Conservation (phyloP, 2,329 filamentous ascomycete species). For the Xylaria polymorpha region DNA sequence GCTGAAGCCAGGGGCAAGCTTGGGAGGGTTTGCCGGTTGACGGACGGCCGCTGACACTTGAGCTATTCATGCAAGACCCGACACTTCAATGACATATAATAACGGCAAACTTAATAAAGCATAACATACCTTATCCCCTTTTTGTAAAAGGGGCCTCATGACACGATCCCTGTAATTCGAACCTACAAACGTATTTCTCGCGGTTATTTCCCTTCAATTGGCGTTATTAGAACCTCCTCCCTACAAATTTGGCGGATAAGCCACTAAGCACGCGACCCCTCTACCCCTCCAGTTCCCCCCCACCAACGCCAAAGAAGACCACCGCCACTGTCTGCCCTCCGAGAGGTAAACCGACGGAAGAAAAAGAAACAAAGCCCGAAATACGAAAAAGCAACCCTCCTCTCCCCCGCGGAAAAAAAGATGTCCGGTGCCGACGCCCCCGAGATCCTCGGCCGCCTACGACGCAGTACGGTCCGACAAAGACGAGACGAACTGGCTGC, state of each 20-base stretch:
- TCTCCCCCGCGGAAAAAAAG: not conserved
- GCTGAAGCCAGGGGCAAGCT: not conserved
- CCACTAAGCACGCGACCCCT: conserved; percentile 22
- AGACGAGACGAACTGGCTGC: conserved; percentile 73
- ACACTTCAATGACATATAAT: conserved; percentile 3
- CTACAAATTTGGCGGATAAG: not conserved
- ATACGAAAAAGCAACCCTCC: not conserved
- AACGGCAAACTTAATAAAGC: not conserved
- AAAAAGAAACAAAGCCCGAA: not conserved
- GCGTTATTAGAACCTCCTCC: not conserved
- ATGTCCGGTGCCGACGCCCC: conserved; percentile 69
- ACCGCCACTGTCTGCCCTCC: not conserved
- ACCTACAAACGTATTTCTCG: not conserved
- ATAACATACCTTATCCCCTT: conserved; percentile 1
- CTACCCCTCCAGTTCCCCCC: conserved; percentile 24
- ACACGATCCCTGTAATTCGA: not conserved
- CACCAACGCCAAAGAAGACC: conserved; percentile 1
- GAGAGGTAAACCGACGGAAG: not conserved
- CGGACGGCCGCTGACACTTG: conserved; percentile 33
- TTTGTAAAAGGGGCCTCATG: not conserved
- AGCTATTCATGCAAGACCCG: conserved; percentile 28
- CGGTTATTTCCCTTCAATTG: not conserved
- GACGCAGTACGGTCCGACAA: conserved; percentile 75
- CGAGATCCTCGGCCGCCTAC: conserved; percentile 72
- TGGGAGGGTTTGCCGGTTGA: conserved; percentile 27